These are phyloP conservation scores for Geotrichum candidum DNA, from an alignment of 1,139 yeast genomes.

Conservation along the genomic window DNA sequence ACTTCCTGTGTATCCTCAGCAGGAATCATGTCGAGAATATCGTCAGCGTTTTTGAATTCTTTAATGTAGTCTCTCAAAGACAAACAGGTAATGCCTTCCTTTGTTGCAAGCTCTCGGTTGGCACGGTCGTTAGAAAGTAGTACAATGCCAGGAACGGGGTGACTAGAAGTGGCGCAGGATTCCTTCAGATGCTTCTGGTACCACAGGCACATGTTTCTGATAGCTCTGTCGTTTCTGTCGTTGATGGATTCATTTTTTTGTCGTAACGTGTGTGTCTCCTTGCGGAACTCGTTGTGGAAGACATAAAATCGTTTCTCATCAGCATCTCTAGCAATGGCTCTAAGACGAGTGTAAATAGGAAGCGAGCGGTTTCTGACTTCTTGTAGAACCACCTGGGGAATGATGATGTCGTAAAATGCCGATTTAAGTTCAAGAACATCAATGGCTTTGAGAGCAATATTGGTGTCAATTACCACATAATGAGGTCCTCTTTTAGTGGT, in stretches of 20 bases:
- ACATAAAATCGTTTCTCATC: slow-evolving; percentile 83
- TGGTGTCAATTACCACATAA: slow-evolving; percentile 81
- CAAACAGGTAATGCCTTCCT: slow-evolving; percentile 50
- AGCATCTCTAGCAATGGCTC: slow-evolving; percentile 63
- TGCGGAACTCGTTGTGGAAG: slow-evolving; percentile 86
- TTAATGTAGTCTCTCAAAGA: slow-evolving; percentile 63
- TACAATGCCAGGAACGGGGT: slow-evolving; percentile 43
- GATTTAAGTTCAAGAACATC: slow-evolving; percentile 76
- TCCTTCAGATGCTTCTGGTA: slow-evolving; percentile 56
- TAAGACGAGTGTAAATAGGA: slow-evolving; percentile 80
- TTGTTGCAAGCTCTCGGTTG: slow-evolving; percentile 53
- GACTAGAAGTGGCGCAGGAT: slow-evolving; percentile 22
- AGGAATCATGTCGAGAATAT: slow-evolving; percentile 77
- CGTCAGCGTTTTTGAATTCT: slow-evolving; percentile 67
- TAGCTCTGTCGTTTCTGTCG: slow-evolving; percentile 89
- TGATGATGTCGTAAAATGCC: slow-evolving; percentile 79
- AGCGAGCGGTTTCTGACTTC: slow-evolving; percentile 84
- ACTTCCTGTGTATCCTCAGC: slow-evolving; percentile 39
- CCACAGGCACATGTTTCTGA: slow-evolving; percentile 70
- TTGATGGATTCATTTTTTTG: slow-evolving; percentile 66
- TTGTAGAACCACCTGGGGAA: slow-evolving; percentile 91
- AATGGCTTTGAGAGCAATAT: slow-evolving; percentile 80
- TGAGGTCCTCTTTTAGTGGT: slow-evolving; percentile 57
- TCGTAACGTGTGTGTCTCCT: slow-evolving; percentile 63
- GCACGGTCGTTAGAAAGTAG: slow-evolving; percentile 74